Evolutionary conservation across 2,329 filamentous ascomycete species (phyloP), one percentile per base, ranked within the genome.

Genomic region (Macrophomina phaseolina): DNA sequence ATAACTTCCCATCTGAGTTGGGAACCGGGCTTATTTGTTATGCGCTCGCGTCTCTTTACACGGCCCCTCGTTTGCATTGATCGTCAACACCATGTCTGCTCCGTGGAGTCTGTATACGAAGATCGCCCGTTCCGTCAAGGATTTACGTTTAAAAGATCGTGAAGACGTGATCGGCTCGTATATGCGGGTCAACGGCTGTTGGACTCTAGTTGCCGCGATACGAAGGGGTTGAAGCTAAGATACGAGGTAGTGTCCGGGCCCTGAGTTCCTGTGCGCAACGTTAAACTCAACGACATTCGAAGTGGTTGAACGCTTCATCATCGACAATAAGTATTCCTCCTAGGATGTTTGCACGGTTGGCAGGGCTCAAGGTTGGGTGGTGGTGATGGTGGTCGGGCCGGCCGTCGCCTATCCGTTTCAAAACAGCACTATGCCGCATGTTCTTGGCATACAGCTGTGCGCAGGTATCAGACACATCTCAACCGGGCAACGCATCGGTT

Each of bases 111-210:
- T 62, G 58, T 49, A 62, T 49, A 62, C 58, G 58, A 62, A 36
- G 58, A 62, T 62, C 58, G 58, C 34, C 58, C 58, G 58, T 49
- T 49, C 58, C 58, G 58, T 45, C 14, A 49, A 18, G 42, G 58
- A 62, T 62, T 36, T 36, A 18, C 58, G 58, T 49, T 18, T 23
- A 23, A 62, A 62, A 36, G 16, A 49, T 62, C 45, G 58, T 62
- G 58, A 62, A 48, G 45, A 62, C 9, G 9, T 28, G 58, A 49
- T 62, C 58, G 23, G n/a, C 58, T 62, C 58, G 58, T 62, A 62
- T 62, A 34, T 36, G 58, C 58, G 58, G 42, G 58, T 38, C 58
- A 62, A 32, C 42, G 30, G 36, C 23, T 9, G 49, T 14, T 16
- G 58, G 9, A 49, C 40, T 62, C 58, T 49, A 36, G 58, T 16